These are phyloP conservation scores for Boletus subparvulus DNA, from an alignment of 768 basidiomycete species.

Conservation along the genomic window DNA sequence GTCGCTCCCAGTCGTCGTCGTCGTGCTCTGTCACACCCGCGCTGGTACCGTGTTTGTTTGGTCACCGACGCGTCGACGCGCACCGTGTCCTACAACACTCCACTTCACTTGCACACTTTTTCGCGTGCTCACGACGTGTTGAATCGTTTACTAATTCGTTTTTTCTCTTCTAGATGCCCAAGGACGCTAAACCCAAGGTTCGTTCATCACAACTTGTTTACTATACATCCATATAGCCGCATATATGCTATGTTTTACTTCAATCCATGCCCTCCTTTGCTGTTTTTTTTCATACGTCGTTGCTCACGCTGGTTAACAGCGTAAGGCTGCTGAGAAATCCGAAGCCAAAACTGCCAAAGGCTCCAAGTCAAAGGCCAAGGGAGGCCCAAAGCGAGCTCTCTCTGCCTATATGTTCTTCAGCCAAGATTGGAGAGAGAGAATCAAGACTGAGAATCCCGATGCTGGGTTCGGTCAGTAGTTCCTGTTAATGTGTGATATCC, in stretches of 20 bases:
- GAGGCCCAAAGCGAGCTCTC: slow-evolving; percentile 79
- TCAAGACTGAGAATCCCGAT: slow-evolving; percentile 95
- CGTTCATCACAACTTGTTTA: slow-evolving; percentile 24
- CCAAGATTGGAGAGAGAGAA: slow-evolving; percentile 92
- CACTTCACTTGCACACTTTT: slow-evolving; percentile 30
- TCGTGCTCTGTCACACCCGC: slow-evolving; percentile 21
- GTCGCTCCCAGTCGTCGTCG: slow-evolving; percentile 25
- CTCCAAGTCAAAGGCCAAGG: slow-evolving; percentile 74
- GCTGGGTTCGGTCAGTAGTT: slow-evolving; percentile 76
- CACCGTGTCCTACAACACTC: slow-evolving; percentile 28
- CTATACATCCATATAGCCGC: slow-evolving; percentile 4
- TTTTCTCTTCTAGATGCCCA: slow-evolving; percentile 65
- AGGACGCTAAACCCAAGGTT: slow-evolving; percentile 73
- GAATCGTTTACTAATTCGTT: slow-evolving; percentile 36
- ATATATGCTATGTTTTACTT: slow-evolving; percentile 19
- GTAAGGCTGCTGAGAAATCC: slow-evolving; percentile 74
- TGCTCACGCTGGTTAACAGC: slow-evolving; percentile 40
- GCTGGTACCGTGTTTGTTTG: slow-evolving; percentile 36
- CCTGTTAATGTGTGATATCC: background rate
- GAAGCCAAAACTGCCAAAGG: slow-evolving; percentile 49
- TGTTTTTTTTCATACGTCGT: slow-evolving; percentile 1
- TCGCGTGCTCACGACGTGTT: slow-evolving; percentile 40
- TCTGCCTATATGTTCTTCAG: slow-evolving; percentile 99
- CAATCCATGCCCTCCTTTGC: slow-evolving; percentile 1
- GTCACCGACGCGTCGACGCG: slow-evolving; percentile 38